Conservation (phyloP, 1,284 basidiomycete species). For the Peniophora sp. region DNA sequence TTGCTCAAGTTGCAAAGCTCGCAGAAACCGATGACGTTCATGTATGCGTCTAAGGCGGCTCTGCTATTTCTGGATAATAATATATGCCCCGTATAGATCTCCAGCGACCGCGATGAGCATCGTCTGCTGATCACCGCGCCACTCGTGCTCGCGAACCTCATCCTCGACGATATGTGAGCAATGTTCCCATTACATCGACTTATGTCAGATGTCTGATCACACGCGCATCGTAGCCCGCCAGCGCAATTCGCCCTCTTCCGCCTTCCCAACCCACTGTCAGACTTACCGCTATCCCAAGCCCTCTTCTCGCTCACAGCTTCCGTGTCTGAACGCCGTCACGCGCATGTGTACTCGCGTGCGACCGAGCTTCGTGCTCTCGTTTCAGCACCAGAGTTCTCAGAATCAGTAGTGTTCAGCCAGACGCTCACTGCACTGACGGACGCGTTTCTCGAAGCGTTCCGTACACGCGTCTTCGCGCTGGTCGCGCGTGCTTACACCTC, state of each 20-base stretch:
- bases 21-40: slow-evolving; percentile 46
- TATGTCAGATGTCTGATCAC: background rate
- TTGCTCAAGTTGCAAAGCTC: slow-evolving; percentile 31
- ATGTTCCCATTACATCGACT: background rate
- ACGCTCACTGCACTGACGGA: slow-evolving; percentile 35
- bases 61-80: background rate
- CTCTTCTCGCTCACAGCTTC: slow-evolving; percentile 40
- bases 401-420: slow-evolving; percentile 31
- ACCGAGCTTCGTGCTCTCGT: slow-evolving; percentile 33
- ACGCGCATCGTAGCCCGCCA: slow-evolving; percentile 37
- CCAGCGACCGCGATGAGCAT: slow-evolving; percentile 31
- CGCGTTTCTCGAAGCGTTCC: slow-evolving; percentile 45
- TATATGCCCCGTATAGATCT: slow-evolving; percentile 20
- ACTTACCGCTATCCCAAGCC: slow-evolving; percentile 34
- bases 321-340: slow-evolving; percentile 45
- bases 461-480: slow-evolving; percentile 42
- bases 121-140: slow-evolving; percentile 47
- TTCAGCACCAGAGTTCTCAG: slow-evolving; percentile 32
- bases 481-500: slow-evolving; percentile 56
- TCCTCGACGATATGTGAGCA: slow-evolving; percentile 50
- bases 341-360: slow-evolving; percentile 42
- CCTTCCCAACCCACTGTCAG: slow-evolving; percentile 37
- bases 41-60: slow-evolving; percentile 26
- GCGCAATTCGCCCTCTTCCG: slow-evolving; percentile 47
- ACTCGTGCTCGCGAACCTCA: slow-evolving; percentile 54